Evolutionary conservation across 2,329 filamentous ascomycete species (phyloP).

Genomic region (Leptographium wingfieldii): DNA sequence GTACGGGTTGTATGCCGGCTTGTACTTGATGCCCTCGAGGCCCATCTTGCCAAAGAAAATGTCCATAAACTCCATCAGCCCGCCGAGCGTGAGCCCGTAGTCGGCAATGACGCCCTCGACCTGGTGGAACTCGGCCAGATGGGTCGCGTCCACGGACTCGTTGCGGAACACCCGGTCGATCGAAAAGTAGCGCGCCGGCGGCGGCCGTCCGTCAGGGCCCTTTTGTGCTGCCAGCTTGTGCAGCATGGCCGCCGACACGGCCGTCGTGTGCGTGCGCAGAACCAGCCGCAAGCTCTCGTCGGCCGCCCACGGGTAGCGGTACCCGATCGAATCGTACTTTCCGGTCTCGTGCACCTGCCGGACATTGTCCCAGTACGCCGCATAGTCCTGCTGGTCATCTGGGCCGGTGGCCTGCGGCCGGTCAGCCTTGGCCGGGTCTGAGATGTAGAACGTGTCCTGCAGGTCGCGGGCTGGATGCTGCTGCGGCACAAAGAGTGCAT

Average conservation of each 20-base stretch:
- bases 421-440: slow-evolving; percentile 70
- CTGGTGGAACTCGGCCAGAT: slow-evolving; percentile 96
- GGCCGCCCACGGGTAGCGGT: slow-evolving; percentile 85
- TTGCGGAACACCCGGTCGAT: slow-evolving; percentile 98
- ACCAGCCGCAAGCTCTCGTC: slow-evolving; percentile 81
- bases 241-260: slow-evolving; percentile 80
- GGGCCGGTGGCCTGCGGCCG: slow-evolving; percentile 44
- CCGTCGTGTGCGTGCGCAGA: slow-evolving; percentile 90
- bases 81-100: slow-evolving; percentile 83
- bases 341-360: slow-evolving; percentile 78
- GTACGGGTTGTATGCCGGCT: slow-evolving; percentile 88
- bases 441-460: slow-evolving; percentile 95
- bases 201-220: slow-evolving; percentile 53
- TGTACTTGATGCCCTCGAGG: slow-evolving; percentile 74
- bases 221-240: slow-evolving; percentile 70
- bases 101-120: slow-evolving; percentile 98
- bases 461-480: slow-evolving; percentile 95
- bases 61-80: slow-evolving; percentile 56
- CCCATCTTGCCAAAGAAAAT: slow-evolving; percentile 86
- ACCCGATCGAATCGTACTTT: slow-evolving; percentile 90
- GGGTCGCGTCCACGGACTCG: slow-evolving; percentile 92
- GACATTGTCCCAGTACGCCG: slow-evolving; percentile 80
- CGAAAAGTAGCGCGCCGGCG: slow-evolving; percentile 84
- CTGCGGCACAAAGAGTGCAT: slow-evolving; percentile 90
- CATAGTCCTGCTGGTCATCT: slow-evolving; percentile 52